Evolutionary conservation across 2,329 filamentous ascomycete genomes (phyloP).

Genomic region (Trichophyton rubrum): DNA sequence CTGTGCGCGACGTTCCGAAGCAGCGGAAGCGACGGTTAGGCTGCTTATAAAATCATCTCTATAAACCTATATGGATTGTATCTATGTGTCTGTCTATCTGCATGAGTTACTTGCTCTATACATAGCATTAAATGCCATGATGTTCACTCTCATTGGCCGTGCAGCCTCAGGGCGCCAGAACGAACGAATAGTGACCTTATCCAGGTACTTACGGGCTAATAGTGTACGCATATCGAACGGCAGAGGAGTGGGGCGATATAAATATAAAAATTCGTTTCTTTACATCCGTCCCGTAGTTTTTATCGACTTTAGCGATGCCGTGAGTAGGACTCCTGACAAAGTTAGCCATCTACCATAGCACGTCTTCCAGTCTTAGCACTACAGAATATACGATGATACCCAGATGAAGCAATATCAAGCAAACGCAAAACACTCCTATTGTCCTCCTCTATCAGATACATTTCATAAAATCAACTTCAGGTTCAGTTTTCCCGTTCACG

Average conservation of each 20-base stretch:
- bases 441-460: not conserved
- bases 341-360: too few relatives aligned
- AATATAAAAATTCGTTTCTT: too few relatives aligned
- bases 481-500: not conserved
- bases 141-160: not conserved
- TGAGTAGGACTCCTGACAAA: too few relatives aligned
- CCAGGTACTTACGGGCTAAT: not conserved
- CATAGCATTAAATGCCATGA: too few relatives aligned
- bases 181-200: too few relatives aligned
- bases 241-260: slow-evolving; percentile 1
- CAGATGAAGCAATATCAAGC: too few relatives aligned
- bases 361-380: too few relatives aligned
- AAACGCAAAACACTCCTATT: not conserved
- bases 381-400: too few relatives aligned
- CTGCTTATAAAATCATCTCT: too few relatives aligned
- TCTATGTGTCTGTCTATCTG: not conserved
- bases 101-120: too few relatives aligned
- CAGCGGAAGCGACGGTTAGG: slow-evolving; percentile 73
- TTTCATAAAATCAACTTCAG: not conserved
- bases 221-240: not conserved
- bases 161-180: not conserved
- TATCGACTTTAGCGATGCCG: too few relatives aligned
- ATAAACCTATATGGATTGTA: not conserved
- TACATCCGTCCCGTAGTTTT: not conserved
- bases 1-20: slow-evolving; percentile 91